Percentiles rank a stretch among this genome's conserved stretches.
Conservation (phyloP, 441 rosid species). For the Adansonia gregorii region DNA sequence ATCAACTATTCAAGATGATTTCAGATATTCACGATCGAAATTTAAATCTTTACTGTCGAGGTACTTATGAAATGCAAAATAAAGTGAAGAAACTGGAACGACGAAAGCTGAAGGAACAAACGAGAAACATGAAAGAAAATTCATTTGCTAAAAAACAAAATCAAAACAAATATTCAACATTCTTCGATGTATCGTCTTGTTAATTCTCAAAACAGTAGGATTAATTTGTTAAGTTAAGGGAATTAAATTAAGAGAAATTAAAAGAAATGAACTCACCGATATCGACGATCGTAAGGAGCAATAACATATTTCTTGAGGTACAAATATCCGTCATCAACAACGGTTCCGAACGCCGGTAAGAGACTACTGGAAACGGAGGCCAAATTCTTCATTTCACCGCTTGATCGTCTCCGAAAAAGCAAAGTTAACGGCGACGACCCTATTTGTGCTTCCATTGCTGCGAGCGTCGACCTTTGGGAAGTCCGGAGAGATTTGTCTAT, state of each 20-base stretch:
- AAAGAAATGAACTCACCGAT: conserved; percentile 46
- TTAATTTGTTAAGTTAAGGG: not conserved
- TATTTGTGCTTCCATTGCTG: conserved; percentile 31
- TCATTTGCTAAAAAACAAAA: too few species aligned
- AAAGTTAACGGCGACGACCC: conserved; percentile 56
- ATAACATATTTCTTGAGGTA: conserved; percentile 54
- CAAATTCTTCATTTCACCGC: conserved; percentile 59
- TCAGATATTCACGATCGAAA: too few species aligned
- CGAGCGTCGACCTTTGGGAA: not conserved
- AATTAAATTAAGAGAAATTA: not conserved
- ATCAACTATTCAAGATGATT: too few species aligned
- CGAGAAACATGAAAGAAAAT: not conserved
- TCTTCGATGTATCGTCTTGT: not conserved
- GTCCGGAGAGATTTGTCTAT: conserved; percentile 1
- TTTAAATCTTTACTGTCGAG: not conserved
- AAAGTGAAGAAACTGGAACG: not conserved
- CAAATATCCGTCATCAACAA: conserved; percentile 53
- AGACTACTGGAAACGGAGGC: conserved; percentile 81
- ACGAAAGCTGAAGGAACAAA: not conserved
- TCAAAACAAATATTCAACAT: too few species aligned
- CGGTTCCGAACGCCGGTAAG: conserved; percentile 86
- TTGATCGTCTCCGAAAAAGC: conserved; percentile 62
- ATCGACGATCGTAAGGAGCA: conserved; percentile 84
- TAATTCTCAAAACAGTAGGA: not conserved
- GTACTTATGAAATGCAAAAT: not conserved